Percentiles rank a stretch among this genome's conserved stretches.
phyloP scores from a whole-genome alignment of 352 stramenopile species.

The Globisporangium spiculum region DNA sequence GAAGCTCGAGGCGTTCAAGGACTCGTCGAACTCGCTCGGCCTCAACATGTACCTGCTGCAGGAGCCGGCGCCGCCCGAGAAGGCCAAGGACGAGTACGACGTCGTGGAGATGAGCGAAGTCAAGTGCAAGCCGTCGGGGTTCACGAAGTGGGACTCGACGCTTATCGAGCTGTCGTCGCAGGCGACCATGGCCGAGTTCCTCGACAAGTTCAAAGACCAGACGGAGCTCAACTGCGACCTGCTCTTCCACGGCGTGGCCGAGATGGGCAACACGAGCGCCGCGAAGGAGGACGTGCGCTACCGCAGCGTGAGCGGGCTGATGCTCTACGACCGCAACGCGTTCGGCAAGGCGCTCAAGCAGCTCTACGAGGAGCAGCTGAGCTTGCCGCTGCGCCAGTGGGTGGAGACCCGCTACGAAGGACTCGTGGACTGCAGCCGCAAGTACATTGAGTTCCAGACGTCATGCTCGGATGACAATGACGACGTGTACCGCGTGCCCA shows the following conservation, averaged over 20 bases:
- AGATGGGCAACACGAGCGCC: constrained; percentile 54
- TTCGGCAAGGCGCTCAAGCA: constrained; percentile 71
- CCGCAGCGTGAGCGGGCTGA: constrained; percentile 68
- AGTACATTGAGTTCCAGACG: constrained; percentile 82
- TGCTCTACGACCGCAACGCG: constrained; percentile 85
- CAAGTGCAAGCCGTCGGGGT: constrained; percentile 82
- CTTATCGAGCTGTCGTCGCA: constrained; percentile 64
- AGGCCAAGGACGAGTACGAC: constrained; percentile 91
- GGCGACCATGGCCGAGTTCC: constrained; percentile 66
- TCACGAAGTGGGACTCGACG: constrained; percentile 93
- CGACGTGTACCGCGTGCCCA: constrained; percentile 81
- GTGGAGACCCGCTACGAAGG: constrained; percentile 79
- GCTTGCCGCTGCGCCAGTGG: constrained; percentile 51
- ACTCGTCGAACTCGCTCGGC: constrained; percentile 90
- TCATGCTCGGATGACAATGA: constrained; percentile 84
- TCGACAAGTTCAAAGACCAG: constrained; percentile 60
- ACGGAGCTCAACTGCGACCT: constrained; percentile 80
- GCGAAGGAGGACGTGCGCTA: constrained; percentile 69
- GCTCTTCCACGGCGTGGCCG: constrained; percentile 74
- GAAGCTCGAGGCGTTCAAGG: constrained; percentile 87
- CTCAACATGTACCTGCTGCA: constrained; percentile 93
- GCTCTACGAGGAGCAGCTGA: constrained; percentile 64
- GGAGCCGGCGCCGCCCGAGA: constrained; percentile 78
- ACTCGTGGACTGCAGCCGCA: constrained; percentile 76
- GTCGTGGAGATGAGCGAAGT: constrained; percentile 86